Conservation (phyloP, 2,329 filamentous ascomycete species). For the Emergomyces pasteurianus region DNA sequence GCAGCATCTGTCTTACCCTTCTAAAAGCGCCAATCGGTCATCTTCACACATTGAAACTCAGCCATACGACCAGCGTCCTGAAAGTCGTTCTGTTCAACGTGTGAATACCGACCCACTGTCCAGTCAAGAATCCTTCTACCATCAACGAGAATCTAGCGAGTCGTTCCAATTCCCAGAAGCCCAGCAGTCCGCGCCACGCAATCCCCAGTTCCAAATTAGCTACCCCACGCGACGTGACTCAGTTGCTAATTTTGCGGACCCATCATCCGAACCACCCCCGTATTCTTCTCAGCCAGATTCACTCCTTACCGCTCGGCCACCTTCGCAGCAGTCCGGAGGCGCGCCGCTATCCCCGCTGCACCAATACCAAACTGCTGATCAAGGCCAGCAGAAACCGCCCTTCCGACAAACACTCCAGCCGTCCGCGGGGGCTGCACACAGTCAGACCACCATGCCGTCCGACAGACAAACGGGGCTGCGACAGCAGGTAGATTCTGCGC, state of each 20-base stretch:
- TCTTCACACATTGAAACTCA: conserved; percentile 11
- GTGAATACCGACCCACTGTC: conserved; percentile 11
- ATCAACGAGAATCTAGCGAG: conserved; percentile 12
- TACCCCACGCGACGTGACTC: conserved; percentile 18
- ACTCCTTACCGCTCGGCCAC: conserved; percentile 19
- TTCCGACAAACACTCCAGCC: conserved; percentile 12
- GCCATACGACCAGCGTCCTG: conserved; percentile 8
- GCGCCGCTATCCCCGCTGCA: conserved; percentile 24
- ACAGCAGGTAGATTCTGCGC: conserved; percentile 4
- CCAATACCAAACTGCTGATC: conserved; percentile 12
- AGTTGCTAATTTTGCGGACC: conserved; percentile 10
- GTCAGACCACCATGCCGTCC: conserved; percentile 8
- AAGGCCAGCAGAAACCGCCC: conserved; percentile 12
- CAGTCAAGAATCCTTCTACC: conserved; percentile 11
- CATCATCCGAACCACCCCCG: conserved; percentile 8
- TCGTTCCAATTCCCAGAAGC: conserved; percentile 12
- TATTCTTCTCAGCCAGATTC: conserved; percentile 14
- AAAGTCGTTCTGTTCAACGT: conserved; percentile 12
- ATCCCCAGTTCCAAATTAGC: conserved; percentile 13
- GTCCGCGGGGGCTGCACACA: conserved; percentile 2
- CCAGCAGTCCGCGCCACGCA: conserved; percentile 8
- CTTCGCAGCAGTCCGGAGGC: conserved; percentile 25
- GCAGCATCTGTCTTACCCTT: conserved; percentile 8
- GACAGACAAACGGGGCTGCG: conserved; percentile 12
- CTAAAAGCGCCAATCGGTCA: conserved; percentile 10